These are phyloP conservation scores for Lepidopterella palustris DNA, from an alignment of 495 filamentous ascomycete species.

Conservation along the genomic window DNA sequence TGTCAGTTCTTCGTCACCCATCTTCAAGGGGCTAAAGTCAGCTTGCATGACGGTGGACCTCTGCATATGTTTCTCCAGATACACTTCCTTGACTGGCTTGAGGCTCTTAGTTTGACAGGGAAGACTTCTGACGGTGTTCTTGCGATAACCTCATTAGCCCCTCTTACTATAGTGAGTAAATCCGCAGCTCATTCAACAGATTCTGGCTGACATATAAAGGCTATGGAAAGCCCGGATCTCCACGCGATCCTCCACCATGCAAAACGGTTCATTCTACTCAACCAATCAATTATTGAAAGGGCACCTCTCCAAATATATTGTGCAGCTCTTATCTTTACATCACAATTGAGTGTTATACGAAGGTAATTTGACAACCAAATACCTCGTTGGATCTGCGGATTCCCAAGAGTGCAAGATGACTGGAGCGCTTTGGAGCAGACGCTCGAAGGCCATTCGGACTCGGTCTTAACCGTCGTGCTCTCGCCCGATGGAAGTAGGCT, in stretches of 20 bases:
- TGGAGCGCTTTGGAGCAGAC: neutral
- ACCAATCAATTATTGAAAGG: too few species aligned
- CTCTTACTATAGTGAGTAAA: too few species aligned
- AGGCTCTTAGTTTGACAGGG: slow-evolving; percentile 34
- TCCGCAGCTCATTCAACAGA: too few species aligned
- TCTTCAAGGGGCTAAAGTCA: neutral
- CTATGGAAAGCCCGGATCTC: too few species aligned
- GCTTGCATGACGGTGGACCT: slow-evolving; percentile 22
- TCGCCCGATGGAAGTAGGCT: neutral
- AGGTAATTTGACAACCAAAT: neutral
- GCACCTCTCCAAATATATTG: too few species aligned
- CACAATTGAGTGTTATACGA: too few species aligned
- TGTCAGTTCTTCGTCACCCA: neutral
- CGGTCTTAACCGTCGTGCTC: neutral
- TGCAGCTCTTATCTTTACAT: too few species aligned
- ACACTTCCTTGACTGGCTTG: slow-evolving; percentile 44
- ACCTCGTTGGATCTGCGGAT: neutral
- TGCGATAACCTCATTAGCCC: neutral
- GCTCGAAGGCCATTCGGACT: neutral
- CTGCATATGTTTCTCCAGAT: slow-evolving; percentile 35
- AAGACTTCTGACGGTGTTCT: slow-evolving; percentile 28
- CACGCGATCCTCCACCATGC: too few species aligned
- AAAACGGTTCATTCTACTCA: too few species aligned
- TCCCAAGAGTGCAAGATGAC: neutral
- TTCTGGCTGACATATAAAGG: too few species aligned